Conservation (phyloP, 306 rosid genomes). For the Pterocarpus macrocarpus region DNA sequence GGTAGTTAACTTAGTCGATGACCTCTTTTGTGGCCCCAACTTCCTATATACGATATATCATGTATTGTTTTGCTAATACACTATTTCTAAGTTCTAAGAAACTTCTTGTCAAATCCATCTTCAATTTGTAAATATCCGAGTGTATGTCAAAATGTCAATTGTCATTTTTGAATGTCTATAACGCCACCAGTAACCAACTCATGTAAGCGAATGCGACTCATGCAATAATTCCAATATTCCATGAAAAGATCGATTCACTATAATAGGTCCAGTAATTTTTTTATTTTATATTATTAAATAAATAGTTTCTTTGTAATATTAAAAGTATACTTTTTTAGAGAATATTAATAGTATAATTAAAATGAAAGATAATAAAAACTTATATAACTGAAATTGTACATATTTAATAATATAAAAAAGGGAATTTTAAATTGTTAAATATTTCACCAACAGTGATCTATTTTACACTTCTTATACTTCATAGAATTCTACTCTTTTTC, state of each 20-base stretch:
- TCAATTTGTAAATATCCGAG: neutral
- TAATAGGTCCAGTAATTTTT: neutral
- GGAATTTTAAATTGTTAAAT: neutral
- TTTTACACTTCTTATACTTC: too few relatives aligned
- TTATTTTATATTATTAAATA: too few relatives aligned
- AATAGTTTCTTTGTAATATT: too few relatives aligned
- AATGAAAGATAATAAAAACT: too few relatives aligned
- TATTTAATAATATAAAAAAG: neutral
- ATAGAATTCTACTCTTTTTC: too few relatives aligned
- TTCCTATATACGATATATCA: neutral
- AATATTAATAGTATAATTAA: too few relatives aligned
- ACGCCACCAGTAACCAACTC: neutral
- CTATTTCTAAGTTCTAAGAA: neutral
- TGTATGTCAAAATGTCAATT: too few relatives aligned
- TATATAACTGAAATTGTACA: neutral
- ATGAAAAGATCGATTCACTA: neutral
- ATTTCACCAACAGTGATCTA: too few relatives aligned
- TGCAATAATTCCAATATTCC: neutral
- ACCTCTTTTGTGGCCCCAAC: constrained; percentile 31
- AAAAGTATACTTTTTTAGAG: too few relatives aligned
- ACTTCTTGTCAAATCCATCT: neutral
- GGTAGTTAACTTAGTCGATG: neutral
- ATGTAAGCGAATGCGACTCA: neutral
- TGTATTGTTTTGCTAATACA: too few relatives aligned
- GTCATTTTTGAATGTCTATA: neutral